Conservation (phyloP, 1,284 basidiomycete species). For the Mixia osmundae region DNA sequence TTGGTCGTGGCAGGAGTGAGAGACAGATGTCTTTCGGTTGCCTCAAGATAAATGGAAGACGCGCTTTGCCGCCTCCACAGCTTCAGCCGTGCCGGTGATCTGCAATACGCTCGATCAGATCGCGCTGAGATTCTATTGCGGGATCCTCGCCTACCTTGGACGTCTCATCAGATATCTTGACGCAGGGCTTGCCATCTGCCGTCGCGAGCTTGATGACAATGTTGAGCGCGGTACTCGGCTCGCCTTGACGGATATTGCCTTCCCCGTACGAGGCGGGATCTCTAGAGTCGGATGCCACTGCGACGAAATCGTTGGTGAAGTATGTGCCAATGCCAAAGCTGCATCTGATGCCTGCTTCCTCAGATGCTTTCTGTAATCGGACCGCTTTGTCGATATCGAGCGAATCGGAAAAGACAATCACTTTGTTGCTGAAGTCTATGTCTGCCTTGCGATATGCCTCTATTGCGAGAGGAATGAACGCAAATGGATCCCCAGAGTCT, state of each 20-base stretch:
- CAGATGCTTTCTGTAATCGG: slow-evolving; percentile 41
- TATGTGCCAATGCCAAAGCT: slow-evolving; percentile 79
- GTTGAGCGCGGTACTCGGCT: slow-evolving; percentile 60
- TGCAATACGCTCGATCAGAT: slow-evolving; percentile 6
- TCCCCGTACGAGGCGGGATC: slow-evolving; percentile 23
- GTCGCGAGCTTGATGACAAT: slow-evolving; percentile 76
- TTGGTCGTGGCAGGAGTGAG: too few species aligned
- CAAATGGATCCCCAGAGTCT: slow-evolving; percentile 53
- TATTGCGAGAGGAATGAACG: slow-evolving; percentile 47
- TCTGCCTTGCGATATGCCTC: slow-evolving; percentile 41
- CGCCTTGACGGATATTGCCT: too few species aligned
- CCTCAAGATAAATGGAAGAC: too few species aligned
- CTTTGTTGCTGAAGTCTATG: slow-evolving; percentile 39
- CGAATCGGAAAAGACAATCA: slow-evolving; percentile 59
- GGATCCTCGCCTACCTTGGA: slow-evolving; percentile 37
- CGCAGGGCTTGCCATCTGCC: slow-evolving; percentile 46
- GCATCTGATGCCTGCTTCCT: slow-evolving; percentile 47
- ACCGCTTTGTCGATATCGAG: slow-evolving; percentile 48
- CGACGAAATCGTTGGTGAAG: slow-evolving; percentile 63
- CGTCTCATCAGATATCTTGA: slow-evolving; percentile 79
- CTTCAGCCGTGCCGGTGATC: slow-evolving; percentile 22
- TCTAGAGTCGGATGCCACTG: slow-evolving; percentile 31
- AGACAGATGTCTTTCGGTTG: too few species aligned
- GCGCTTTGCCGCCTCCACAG: slow-evolving; percentile 20
- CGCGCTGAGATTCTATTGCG: not conserved